Evolutionary conservation across 768 basidiomycete species (phyloP).

Genomic region (Suillus plorans): DNA sequence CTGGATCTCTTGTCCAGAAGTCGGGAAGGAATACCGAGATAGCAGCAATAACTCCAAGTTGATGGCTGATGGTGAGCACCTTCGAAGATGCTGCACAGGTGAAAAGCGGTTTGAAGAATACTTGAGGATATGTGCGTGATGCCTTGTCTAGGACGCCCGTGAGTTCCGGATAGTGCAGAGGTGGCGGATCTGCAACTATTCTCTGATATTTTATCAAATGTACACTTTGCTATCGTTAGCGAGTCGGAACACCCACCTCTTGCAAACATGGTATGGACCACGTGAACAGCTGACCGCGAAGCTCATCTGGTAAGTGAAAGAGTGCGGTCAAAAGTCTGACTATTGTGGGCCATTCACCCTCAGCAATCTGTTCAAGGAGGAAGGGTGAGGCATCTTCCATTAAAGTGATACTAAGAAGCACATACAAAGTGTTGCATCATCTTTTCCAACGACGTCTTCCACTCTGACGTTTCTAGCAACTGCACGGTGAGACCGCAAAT

Average conservation of each 20-base stretch:
- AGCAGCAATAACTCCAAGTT: slow-evolving; percentile 54
- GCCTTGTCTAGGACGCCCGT: slow-evolving; percentile 51
- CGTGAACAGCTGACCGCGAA: slow-evolving; percentile 40
- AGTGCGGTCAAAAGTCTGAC: slow-evolving; percentile 42
- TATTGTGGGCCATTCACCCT: slow-evolving; percentile 43
- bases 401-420: neutral
- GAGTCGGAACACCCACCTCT: slow-evolving; percentile 40
- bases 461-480: slow-evolving; percentile 39
- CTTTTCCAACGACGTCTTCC: slow-evolving; percentile 44
- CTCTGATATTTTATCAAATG: slow-evolving; percentile 38
- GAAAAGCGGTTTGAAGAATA: slow-evolving; percentile 75
- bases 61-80: slow-evolving; percentile 55
- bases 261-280: slow-evolving; percentile 46
- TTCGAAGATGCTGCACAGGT: slow-evolving; percentile 65
- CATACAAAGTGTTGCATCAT: slow-evolving; percentile 44
- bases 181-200: slow-evolving; percentile 52
- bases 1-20: slow-evolving; percentile 67
- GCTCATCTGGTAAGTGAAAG: slow-evolving; percentile 48
- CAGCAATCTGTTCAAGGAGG: slow-evolving; percentile 32
- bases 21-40: slow-evolving; percentile 56
- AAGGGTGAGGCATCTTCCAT: neutral
- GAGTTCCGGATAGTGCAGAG: slow-evolving; percentile 44
- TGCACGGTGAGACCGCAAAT: slow-evolving; percentile 35
- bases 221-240: neutral
- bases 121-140: slow-evolving; percentile 52